Percentiles rank a stretch among this genome's conserved stretches.
These are phyloP conservation scores for Cryphonectria radicalis DNA, from an alignment of 2,329 filamentous ascomycete genomes.

Conservation along the genomic window DNA sequence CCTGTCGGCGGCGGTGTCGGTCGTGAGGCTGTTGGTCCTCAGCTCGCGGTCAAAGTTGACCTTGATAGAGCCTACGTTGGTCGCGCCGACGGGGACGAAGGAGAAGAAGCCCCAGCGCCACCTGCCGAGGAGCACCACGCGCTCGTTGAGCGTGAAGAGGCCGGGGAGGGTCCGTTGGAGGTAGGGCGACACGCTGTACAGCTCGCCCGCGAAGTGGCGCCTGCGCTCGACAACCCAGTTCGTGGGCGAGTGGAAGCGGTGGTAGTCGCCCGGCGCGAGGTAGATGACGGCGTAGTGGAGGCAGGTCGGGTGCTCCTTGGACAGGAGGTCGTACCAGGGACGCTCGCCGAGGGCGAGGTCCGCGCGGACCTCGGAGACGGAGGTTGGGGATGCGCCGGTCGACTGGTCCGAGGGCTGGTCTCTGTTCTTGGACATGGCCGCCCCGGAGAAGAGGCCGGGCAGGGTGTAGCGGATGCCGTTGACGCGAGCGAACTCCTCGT, in stretches of 20 bases:
- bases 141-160: conserved; percentile 94
- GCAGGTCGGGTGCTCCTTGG: conserved; percentile 65
- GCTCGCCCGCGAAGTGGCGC: conserved; percentile 95
- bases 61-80: conserved; percentile 95
- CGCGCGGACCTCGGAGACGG: conserved; percentile 81
- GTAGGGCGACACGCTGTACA: conserved; percentile 94
- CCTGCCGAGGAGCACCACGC: conserved; percentile 87
- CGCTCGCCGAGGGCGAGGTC: conserved; percentile 76
- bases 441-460: conserved; percentile 83
- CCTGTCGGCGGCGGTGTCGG: conserved; percentile 87
- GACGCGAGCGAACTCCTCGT: conserved; percentile 91
- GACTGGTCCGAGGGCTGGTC: conserved; percentile 74
- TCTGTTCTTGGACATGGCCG: conserved; percentile 48
- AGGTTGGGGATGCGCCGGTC: conserved; percentile 66
- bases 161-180: conserved; percentile 90
- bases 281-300: conserved; percentile 96
- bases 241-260: conserved; percentile 94
- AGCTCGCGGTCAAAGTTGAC: conserved; percentile 97
- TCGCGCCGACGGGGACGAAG: conserved; percentile 93
- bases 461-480: conserved; percentile 97
- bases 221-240: conserved; percentile 94
- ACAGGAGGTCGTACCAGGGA: conserved; percentile 73
- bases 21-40: conserved; percentile 87
- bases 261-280: conserved; percentile 95
- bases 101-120: conserved; percentile 99